These are phyloP conservation scores for Eucalyptus leucophloia DNA, from an alignment of 345 rosid species.

Conservation along the genomic window DNA sequence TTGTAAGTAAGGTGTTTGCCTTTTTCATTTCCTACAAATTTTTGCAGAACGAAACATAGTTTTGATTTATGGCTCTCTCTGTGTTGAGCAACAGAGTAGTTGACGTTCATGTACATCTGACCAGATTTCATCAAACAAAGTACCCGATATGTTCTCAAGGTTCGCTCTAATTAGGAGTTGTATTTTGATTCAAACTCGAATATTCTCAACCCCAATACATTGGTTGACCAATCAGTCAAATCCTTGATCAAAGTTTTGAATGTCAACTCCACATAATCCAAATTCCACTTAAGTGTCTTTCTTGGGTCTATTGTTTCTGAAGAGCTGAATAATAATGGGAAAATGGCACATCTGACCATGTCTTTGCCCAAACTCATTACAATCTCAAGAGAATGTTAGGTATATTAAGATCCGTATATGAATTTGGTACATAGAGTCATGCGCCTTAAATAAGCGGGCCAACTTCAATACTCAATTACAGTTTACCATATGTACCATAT, in stretches of 20 bases:
- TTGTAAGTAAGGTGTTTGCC: background rate
- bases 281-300: background rate
- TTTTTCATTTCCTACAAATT: fast-evolving
- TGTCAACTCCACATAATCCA: background rate
- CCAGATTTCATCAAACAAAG: background rate
- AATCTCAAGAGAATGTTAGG: background rate
- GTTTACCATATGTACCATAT: background rate
- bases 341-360: background rate
- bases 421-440: background rate
- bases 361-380: background rate
- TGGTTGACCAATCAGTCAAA: background rate
- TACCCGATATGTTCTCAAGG: background rate
- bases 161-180: background rate
- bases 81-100: background rate
- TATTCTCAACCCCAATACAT: background rate
- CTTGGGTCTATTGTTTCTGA: background rate
- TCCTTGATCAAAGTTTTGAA: background rate
- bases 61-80: background rate
- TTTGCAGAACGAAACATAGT: background rate
- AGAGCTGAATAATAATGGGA: background rate
- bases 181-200: background rate
- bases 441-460: background rate
- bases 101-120: background rate
- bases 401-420: background rate
- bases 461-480: background rate